A percentile compares a stretch with the other conserved stretches of the same genome.
phyloP scores from a whole-genome alignment of 352 stramenopile species.

The Peronospora tabacina region DNA sequence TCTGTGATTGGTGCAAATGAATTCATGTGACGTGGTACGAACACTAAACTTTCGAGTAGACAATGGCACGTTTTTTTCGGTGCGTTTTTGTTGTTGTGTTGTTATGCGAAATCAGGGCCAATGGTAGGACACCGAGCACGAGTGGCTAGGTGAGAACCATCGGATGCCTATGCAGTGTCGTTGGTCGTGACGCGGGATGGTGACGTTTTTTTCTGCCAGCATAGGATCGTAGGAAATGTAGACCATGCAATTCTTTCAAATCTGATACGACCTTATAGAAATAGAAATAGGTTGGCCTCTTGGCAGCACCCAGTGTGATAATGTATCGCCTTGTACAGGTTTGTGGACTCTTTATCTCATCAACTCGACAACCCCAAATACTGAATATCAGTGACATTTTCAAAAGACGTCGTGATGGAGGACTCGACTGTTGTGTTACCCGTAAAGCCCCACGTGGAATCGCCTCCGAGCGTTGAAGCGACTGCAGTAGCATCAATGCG shows the following conservation, averaged over 20 bases:
- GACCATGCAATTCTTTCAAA: too few relatives aligned
- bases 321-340: background rate
- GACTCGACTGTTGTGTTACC: constrained; percentile 5
- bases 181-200: too few relatives aligned
- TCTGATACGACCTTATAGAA: background rate
- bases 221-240: too few relatives aligned
- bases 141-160: too few relatives aligned
- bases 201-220: too few relatives aligned
- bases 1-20: background rate
- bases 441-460: constrained; percentile 8
- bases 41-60: background rate
- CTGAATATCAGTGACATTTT: constrained; percentile 14
- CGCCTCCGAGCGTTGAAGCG: constrained; percentile 1
- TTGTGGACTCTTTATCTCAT: too few relatives aligned
- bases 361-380: constrained; percentile 17
- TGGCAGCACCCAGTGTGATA: background rate
- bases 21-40: background rate
- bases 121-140: too few relatives aligned
- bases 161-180: too few relatives aligned
- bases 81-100: too few relatives aligned
- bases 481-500: background rate
- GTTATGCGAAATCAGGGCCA: too few relatives aligned
- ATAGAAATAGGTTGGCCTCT: background rate
- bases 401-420: constrained; percentile 31
- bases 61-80: background rate